These are phyloP conservation scores for Pseudogymnoascus sp. DNA, from an alignment of 2,329 filamentous ascomycete genomes.

Conservation along the genomic window DNA sequence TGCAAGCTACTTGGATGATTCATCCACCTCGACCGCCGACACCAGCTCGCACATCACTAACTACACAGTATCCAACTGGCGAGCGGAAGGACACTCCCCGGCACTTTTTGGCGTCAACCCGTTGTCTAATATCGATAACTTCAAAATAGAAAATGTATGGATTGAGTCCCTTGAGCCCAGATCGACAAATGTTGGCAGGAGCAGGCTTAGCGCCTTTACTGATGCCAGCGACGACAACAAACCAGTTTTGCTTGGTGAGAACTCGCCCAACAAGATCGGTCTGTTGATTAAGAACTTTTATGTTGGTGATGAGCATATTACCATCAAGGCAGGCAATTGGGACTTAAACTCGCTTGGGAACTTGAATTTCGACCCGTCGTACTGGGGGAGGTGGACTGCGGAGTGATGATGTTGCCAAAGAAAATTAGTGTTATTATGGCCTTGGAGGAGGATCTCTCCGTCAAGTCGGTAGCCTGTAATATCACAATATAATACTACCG, in stretches of 20 bases:
- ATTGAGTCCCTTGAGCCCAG: conserved; percentile 5
- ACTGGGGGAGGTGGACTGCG: not conserved
- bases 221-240: conserved; percentile 7
- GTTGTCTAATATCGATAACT: conserved; percentile 3
- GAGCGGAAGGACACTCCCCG: not conserved
- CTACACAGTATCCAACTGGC: conserved; percentile 9
- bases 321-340: not conserved
- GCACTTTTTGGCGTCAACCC: conserved; percentile 11
- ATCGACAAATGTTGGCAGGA: conserved; percentile 8
- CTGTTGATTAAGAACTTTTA: conserved; percentile 9
- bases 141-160: conserved; percentile 1
- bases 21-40: conserved; percentile 11
- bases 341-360: not conserved
- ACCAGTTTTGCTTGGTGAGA: conserved; percentile 4
- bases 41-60: not conserved
- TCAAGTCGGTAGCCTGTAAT: not conserved
- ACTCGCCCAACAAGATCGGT: not conserved
- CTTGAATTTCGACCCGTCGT: not conserved
- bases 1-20: conserved; percentile 12
- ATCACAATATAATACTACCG: not conserved
- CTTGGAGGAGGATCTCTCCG: not conserved
- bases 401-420: not conserved
- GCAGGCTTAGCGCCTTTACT: conserved; percentile 5
- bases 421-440: not conserved
- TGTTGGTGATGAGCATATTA: conserved; percentile 12